Evolutionary conservation across 768 basidiomycete species (phyloP).

Genomic region (Aureoboletus auriporus): DNA sequence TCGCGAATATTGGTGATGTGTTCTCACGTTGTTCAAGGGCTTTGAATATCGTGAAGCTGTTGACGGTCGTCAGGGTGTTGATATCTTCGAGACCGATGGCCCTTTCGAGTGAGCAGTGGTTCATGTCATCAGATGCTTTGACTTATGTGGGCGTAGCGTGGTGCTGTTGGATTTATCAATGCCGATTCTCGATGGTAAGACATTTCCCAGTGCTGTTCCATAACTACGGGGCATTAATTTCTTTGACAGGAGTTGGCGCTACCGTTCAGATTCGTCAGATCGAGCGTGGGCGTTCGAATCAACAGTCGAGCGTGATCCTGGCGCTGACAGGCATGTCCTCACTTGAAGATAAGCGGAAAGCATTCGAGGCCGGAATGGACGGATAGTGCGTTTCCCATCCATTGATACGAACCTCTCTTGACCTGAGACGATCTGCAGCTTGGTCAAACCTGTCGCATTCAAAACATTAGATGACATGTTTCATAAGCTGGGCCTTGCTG

Average conservation of each 20-base stretch:
- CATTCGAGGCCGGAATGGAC: slow-evolving; percentile 91
- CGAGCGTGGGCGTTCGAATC: slow-evolving; percentile 43
- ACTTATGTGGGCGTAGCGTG: slow-evolving; percentile 45
- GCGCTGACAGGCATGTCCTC: slow-evolving; percentile 94
- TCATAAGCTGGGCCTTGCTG: slow-evolving; percentile 55
- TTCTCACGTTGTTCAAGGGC: slow-evolving; percentile 38
- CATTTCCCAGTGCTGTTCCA: neutral
- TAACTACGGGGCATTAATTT: neutral
- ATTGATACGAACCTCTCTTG: neutral
- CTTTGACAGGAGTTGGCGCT: slow-evolving; percentile 65
- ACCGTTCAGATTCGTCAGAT: slow-evolving; percentile 78
- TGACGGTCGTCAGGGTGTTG: slow-evolving; percentile 84
- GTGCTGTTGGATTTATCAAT: slow-evolving; percentile 89
- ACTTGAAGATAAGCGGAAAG: slow-evolving; percentile 84
- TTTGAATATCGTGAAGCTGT: slow-evolving; percentile 75
- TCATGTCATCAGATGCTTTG: neutral
- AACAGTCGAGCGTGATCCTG: slow-evolving; percentile 55
- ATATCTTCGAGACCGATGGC: slow-evolving; percentile 63
- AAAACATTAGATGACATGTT: slow-evolving; percentile 86
- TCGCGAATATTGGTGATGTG: neutral
- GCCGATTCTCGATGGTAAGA: slow-evolving; percentile 84
- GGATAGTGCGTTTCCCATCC: slow-evolving; percentile 72
- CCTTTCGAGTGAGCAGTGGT: slow-evolving; percentile 74
- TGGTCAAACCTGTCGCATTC: slow-evolving; percentile 96
- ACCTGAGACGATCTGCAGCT: slow-evolving; percentile 38